Evolutionary conservation across 2,329 filamentous ascomycete species (phyloP).

Genomic region (Colletotrichum lupini): DNA sequence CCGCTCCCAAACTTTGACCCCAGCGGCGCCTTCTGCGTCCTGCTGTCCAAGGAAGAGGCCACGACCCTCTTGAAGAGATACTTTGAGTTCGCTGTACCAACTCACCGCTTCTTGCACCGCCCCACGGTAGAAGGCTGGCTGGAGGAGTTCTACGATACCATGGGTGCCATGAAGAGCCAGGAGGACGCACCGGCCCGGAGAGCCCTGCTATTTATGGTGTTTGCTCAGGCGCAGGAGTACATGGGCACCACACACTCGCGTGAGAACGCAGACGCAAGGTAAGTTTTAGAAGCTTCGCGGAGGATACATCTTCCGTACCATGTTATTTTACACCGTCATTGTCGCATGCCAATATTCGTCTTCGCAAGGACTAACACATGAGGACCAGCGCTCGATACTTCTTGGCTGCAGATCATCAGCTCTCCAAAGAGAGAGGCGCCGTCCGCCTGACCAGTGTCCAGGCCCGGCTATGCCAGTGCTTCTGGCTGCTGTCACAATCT

Average conservation of each 20-base stretch:
- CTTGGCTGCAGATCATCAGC: conserved; percentile 50
- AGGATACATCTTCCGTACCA: neutral
- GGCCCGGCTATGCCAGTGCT: conserved; percentile 54
- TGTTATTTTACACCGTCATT: neutral
- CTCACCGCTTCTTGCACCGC: conserved; percentile 65
- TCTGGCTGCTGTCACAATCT: conserved; percentile 56
- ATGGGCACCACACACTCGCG: conserved; percentile 31
- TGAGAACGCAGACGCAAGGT: conserved; percentile 31
- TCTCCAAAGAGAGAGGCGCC: conserved; percentile 50
- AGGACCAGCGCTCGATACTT: conserved; percentile 44
- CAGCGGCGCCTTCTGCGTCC: conserved; percentile 46
- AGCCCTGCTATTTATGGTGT: conserved; percentile 60
- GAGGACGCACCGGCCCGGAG: conserved; percentile 43
- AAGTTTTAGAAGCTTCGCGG: neutral
- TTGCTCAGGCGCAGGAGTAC: conserved; percentile 62
- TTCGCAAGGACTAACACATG: neutral
- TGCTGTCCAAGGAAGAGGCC: conserved; percentile 52
- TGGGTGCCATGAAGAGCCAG: conserved; percentile 42
- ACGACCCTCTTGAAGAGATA: conserved; percentile 58
- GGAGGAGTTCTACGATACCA: conserved; percentile 52
- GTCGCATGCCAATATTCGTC: neutral
- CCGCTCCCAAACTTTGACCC: conserved; percentile 55
- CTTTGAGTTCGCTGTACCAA: conserved; percentile 68
- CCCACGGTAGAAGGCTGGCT: conserved; percentile 62
- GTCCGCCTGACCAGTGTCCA: conserved; percentile 53